Conservation (phyloP, 1,139 yeast species). For the Diutina neorugosa region DNA sequence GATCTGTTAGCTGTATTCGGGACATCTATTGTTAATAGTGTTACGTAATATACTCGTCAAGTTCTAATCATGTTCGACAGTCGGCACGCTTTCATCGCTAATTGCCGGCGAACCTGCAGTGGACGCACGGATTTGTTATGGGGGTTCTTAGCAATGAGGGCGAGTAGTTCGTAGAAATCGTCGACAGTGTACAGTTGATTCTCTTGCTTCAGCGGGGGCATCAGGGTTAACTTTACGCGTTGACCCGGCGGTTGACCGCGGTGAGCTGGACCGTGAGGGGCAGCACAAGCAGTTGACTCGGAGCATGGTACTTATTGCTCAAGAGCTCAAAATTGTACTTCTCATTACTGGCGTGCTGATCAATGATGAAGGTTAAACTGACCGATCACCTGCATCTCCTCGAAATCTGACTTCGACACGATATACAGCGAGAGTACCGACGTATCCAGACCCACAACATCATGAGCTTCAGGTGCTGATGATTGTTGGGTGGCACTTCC, state of each 20-base stretch:
- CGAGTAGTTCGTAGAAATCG: slow-evolving; percentile 71
- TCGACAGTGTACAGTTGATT: slow-evolving; percentile 42
- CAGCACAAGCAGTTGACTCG: background rate
- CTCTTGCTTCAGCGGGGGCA: slow-evolving; percentile 62
- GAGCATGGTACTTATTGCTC: background rate
- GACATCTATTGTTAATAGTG: too few relatives aligned
- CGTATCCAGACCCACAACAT: background rate
- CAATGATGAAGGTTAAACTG: slow-evolving; percentile 88
- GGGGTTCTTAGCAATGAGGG: slow-evolving; percentile 14
- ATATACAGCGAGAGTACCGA: background rate
- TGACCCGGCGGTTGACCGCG: slow-evolving; percentile 42
- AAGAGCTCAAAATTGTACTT: slow-evolving; percentile 46
- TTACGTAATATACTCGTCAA: too few relatives aligned
- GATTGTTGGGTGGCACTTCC: background rate
- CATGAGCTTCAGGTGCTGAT: background rate
- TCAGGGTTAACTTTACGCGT: slow-evolving; percentile 41
- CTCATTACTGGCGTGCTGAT: slow-evolving; percentile 97
- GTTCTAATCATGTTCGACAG: slow-evolving; percentile 95
- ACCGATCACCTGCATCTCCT: slow-evolving; percentile 67
- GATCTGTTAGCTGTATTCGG: too few relatives aligned
- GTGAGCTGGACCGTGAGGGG: background rate
- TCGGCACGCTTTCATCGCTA: slow-evolving; percentile 93
- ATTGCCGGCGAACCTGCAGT: slow-evolving; percentile 67
- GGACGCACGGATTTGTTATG: slow-evolving; percentile 32
- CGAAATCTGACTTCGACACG: slow-evolving; percentile 43